Percentiles rank a stretch among this genome's conserved stretches.
These are phyloP conservation scores for Sphagnum fallax DNA, from an alignment of 228 moss, liverwort and hornwort genomes.

Conservation along the genomic window DNA sequence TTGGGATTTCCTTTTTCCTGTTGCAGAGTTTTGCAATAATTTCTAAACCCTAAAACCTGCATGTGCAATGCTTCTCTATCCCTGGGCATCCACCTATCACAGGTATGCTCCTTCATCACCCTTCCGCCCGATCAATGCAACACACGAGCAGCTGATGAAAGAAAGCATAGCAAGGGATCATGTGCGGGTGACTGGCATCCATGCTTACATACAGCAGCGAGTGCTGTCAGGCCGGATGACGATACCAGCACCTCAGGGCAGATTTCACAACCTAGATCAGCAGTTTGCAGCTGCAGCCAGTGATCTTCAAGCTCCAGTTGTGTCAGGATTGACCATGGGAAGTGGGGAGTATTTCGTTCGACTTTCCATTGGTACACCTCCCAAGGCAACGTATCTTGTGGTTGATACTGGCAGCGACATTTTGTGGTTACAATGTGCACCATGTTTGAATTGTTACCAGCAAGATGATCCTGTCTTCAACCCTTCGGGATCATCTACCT, in stretches of 20 bases:
- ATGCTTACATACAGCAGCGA: slow-evolving; percentile 15
- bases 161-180: slow-evolving; percentile 30
- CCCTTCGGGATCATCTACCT: slow-evolving; percentile 59
- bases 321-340: slow-evolving; percentile 42
- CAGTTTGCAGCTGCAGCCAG: slow-evolving; percentile 1
- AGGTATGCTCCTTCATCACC: slow-evolving; percentile 39
- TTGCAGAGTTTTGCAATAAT: too few relatives aligned
- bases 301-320: slow-evolving; percentile 40
- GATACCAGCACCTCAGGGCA: slow-evolving; percentile 1
- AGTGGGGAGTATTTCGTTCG: slow-evolving; percentile 63
- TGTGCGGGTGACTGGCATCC: slow-evolving; percentile 31
- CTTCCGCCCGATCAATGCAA: slow-evolving; percentile 20
- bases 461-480: slow-evolving; percentile 59
- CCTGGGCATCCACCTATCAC: background rate
- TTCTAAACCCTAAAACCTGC: background rate
- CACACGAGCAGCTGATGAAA: slow-evolving; percentile 27
- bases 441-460: slow-evolving; percentile 56
- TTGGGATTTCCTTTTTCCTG: too few relatives aligned
- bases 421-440: slow-evolving; percentile 77
- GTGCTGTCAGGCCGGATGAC: slow-evolving; percentile 10
- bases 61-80: background rate
- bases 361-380: slow-evolving; percentile 64
- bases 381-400: slow-evolving; percentile 57
- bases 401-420: slow-evolving; percentile 88
- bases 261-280: slow-evolving; percentile 7